phyloP scores from a whole-genome alignment of 176 grass and related monocot genomes.

The Triticum turgidum region DNA sequence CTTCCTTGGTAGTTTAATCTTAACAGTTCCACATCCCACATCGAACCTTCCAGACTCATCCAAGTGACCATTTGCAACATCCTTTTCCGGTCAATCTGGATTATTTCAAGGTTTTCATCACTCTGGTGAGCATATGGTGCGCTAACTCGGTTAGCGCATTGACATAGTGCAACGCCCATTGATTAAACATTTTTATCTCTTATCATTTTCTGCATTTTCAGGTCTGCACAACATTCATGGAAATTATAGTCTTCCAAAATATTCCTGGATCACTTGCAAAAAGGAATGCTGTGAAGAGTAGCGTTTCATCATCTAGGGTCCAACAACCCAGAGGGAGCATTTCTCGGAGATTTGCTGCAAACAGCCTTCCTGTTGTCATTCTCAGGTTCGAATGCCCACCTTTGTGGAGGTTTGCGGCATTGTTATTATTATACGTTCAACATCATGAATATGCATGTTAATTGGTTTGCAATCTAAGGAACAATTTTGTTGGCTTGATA shows the following conservation, averaged over 20 bases:
- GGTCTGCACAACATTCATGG: slow-evolving; percentile 84
- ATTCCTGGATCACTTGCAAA: slow-evolving; percentile 36
- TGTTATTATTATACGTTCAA: background rate
- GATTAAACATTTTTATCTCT: slow-evolving; percentile 12
- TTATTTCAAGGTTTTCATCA: slow-evolving; percentile 39
- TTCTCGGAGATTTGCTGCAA: too few relatives aligned
- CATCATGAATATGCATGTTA: slow-evolving; percentile 10
- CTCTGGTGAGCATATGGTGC: slow-evolving; percentile 29
- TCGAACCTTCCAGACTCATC: slow-evolving; percentile 86
- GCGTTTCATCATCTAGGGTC: too few relatives aligned
- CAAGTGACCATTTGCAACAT: slow-evolving; percentile 55
- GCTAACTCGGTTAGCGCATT: background rate
- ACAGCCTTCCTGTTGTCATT: background rate
- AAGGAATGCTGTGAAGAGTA: too few relatives aligned
- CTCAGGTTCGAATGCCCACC: too few relatives aligned
- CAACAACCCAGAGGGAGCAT: too few relatives aligned
- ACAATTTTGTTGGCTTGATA: slow-evolving; percentile 20
- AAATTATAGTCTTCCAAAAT: slow-evolving; percentile 76
- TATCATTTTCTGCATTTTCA: slow-evolving; percentile 30
- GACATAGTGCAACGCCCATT: background rate
- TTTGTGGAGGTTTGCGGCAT: background rate
- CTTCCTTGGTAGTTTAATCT: slow-evolving; percentile 59
- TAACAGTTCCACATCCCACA: slow-evolving; percentile 43
- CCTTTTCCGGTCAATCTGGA: too few relatives aligned
- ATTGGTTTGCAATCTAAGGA: slow-evolving; percentile 7